phyloP scores from a whole-genome alignment of 768 basidiomycete species.

The Boletus vermiculosoides region DNA sequence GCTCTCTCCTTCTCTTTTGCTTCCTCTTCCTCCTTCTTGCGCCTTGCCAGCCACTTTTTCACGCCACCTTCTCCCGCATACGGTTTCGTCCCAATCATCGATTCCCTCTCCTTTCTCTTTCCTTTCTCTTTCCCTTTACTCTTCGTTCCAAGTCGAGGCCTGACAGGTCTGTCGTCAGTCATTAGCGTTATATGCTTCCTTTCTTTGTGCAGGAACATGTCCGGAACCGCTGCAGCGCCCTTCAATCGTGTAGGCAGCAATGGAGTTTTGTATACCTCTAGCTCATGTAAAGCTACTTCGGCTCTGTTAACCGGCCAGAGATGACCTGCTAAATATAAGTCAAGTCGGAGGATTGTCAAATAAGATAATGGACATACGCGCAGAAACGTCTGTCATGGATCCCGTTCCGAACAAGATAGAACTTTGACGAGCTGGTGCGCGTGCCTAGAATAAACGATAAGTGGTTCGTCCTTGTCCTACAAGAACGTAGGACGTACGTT shows the following conservation, averaged over 20 bases:
- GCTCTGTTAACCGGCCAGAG: constrained; percentile 48
- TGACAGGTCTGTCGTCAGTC: constrained; percentile 54
- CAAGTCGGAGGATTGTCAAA: constrained; percentile 12
- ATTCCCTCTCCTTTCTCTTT: constrained; percentile 36
- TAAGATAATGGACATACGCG: constrained; percentile 28
- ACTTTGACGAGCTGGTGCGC: constrained; percentile 50
- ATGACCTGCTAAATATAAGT: constrained; percentile 23
- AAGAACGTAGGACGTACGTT: constrained; percentile 41
- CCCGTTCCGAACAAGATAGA: constrained; percentile 49
- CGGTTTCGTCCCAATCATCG: constrained; percentile 62
- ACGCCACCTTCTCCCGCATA: constrained; percentile 78
- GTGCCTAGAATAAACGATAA: constrained; percentile 36
- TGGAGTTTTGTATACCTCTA: constrained; percentile 79
- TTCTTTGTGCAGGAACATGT: constrained; percentile 60
- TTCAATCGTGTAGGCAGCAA: constrained; percentile 60
- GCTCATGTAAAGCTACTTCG: constrained; percentile 65
- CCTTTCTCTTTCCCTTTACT: constrained; percentile 35
- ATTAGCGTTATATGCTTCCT: constrained; percentile 50
- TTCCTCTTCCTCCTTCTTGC: constrained; percentile 56
- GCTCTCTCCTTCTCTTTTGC: constrained; percentile 37
- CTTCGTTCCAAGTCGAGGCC: constrained; percentile 47
- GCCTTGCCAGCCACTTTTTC: constrained; percentile 69
- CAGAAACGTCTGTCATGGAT: constrained; percentile 33
- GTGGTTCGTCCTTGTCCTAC: not conserved
- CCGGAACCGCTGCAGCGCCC: constrained; percentile 46